These are phyloP conservation scores for Medicago lupulina DNA, from an alignment of 306 rosid species.

Conservation along the genomic window DNA sequence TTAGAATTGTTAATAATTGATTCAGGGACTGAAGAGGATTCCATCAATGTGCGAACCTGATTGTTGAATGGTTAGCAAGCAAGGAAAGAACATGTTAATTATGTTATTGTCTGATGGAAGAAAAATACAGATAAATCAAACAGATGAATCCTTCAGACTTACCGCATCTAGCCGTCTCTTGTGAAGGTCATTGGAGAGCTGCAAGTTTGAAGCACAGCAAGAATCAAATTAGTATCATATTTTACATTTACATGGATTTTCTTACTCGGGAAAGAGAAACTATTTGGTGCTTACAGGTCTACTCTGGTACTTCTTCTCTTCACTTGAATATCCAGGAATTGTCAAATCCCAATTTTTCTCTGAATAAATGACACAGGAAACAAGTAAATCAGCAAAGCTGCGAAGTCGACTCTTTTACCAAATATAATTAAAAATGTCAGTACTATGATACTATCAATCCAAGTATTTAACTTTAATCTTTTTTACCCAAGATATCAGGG, in stretches of 20 bases:
- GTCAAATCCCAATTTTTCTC: slow-evolving; percentile 87
- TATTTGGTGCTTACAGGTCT: slow-evolving; percentile 64
- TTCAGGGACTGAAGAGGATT: slow-evolving; percentile 66
- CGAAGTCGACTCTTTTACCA: slow-evolving; percentile 9
- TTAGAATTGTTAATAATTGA: slow-evolving; percentile 57
- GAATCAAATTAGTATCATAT: slow-evolving; percentile 35
- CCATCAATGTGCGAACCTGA: slow-evolving; percentile 83
- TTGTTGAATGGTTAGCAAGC: slow-evolving; percentile 35
- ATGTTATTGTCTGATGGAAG: slow-evolving; percentile 15
- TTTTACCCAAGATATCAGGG: slow-evolving; percentile 36
- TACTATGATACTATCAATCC: slow-evolving; percentile 11
- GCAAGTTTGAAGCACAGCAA: slow-evolving; percentile 49
- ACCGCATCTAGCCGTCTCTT: slow-evolving; percentile 86
- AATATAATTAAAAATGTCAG: slow-evolving; percentile 15
- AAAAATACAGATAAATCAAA: slow-evolving; percentile 39
- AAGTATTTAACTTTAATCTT: slow-evolving; percentile 20
- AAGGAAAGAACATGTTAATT: slow-evolving; percentile 31
- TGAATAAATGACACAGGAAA: slow-evolving; percentile 53
- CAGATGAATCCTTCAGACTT: slow-evolving; percentile 44
- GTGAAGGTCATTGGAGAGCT: slow-evolving; percentile 74
- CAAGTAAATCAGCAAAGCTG: slow-evolving; percentile 28
- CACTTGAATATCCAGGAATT: slow-evolving; percentile 90
- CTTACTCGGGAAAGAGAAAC: background rate
- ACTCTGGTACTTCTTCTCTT: slow-evolving; percentile 75
- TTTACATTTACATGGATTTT: slow-evolving; percentile 1